Evolutionary conservation across 164 flowering plant genomes (phyloP), one percentile per base, ranked within the genome.

Genomic region (Berberis vulgaris): DNA sequence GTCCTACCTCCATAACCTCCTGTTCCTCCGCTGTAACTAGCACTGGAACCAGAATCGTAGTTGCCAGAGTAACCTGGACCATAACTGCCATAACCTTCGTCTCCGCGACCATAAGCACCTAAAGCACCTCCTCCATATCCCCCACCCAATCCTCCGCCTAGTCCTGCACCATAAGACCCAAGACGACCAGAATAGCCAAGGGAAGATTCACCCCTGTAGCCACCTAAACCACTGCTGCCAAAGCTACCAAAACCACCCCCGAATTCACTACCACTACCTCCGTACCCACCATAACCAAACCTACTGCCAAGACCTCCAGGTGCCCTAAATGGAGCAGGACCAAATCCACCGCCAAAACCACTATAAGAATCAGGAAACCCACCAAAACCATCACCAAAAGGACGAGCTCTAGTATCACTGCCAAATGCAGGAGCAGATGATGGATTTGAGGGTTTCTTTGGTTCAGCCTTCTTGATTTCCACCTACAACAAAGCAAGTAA

Each of bases 381-480:
- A 71, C 89, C 81, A 73, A 70, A 74, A 67, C 79, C 74, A 74
- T 81, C 96, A 76, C 70, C 74, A 67, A 65, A 86, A 40, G 84
- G 57, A 59, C 87, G 96, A 3, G 71, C 82, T 89, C 94, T 89
- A 89, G 88, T 72, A 59, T 89, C 78, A 69, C 93, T 85, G 84
- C 78, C 83, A 78, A 74, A 87, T 56, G 89, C 66, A 74, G 90
- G 74, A 60, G 59, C 76, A 69, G 79, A 77, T 66, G 86, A 75
- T 56, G 84, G 86, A 78, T 85, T 83, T 71, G 95, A 93, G 88
- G 91, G 49, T 83, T 88, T 90, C 94, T 87, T 90, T 77, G 98
- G 97, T 85, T 90, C 98, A 71, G 96, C 98, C 78, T 88, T 93
- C 92, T 90, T 93, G 85, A 93, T 77, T 83, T 93, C 98, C 75